These are phyloP conservation scores for Trichosporon asahii DNA, from an alignment of 1,284 basidiomycete species.

Conservation along the genomic window DNA sequence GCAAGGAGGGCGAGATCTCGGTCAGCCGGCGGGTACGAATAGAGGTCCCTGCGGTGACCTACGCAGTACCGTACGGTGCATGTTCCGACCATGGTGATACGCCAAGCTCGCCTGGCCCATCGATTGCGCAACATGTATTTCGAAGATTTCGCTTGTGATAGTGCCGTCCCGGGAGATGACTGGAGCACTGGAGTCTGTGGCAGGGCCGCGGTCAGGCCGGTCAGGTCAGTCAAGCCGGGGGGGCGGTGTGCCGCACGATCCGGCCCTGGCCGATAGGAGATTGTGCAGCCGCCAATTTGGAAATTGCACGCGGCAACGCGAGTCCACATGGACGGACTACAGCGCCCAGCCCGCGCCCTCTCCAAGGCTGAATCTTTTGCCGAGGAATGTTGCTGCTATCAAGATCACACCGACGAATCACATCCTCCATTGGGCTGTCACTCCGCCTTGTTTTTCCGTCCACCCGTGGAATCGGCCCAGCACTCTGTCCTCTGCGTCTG, in stretches of 20 bases:
- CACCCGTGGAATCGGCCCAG: neutral
- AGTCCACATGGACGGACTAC: neutral
- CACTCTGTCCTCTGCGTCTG: neutral
- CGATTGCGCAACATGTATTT: neutral
- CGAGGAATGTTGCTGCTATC: conserved; percentile 8
- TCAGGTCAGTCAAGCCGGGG: no score
- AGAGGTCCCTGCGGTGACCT: neutral
- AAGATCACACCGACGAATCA: neutral
- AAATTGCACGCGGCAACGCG: neutral
- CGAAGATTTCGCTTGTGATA: neutral
- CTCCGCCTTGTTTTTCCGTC: conserved; percentile 1
- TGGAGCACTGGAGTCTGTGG: neutral
- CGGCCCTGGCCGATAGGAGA: conserved; percentile 5
- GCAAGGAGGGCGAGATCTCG: neutral
- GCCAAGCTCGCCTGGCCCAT: neutral
- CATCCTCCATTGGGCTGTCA: neutral
- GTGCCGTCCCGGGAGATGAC: neutral
- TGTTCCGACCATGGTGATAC: neutral
- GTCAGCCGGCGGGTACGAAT: conserved; percentile 1
- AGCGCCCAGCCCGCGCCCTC: neutral
- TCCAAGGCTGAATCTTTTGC: conserved; percentile 6
- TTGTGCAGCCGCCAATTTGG: neutral
- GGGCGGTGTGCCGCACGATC: neutral
- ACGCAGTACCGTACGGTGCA: neutral
- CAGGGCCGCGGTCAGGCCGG: neutral